phyloP scores from a whole-genome alignment of 2,329 filamentous ascomycete genomes.

The Colletotrichum endophyticum region DNA sequence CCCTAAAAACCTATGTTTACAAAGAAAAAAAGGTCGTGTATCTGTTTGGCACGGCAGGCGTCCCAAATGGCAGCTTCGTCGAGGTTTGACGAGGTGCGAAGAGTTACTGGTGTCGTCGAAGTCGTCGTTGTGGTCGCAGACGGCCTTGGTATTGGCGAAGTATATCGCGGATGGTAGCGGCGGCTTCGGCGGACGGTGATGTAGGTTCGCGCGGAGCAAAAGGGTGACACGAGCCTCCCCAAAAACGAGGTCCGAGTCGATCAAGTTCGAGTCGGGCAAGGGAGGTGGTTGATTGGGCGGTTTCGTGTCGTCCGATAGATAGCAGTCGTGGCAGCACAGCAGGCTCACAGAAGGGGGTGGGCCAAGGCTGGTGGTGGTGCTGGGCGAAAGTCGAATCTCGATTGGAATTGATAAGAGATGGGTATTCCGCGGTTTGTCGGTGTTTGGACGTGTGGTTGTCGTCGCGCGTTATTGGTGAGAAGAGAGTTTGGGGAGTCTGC shows the following conservation, averaged over 20 bases:
- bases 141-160: not conserved
- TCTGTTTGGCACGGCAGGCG: not conserved
- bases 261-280: not conserved
- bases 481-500: not conserved
- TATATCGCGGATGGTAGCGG: not conserved
- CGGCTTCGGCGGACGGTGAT: not conserved
- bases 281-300: slow-evolving; percentile 1
- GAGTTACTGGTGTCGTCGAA: not conserved
- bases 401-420: slow-evolving; percentile 10
- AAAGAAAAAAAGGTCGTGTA: not conserved
- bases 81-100: not conserved
- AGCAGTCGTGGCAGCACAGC: not conserved
- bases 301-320: slow-evolving; percentile 14
- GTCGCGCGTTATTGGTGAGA: not conserved
- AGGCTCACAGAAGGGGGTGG: slow-evolving; percentile 7
- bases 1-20: slow-evolving; percentile 27
- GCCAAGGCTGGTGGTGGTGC: slow-evolving; percentile 6
- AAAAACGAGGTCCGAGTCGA: not conserved
- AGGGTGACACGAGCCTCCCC: slow-evolving; percentile 2
- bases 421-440: not conserved
- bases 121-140: not conserved
- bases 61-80: not conserved
- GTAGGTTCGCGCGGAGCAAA: not conserved
- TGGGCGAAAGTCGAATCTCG: not conserved
- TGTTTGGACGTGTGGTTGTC: not conserved